These are phyloP conservation scores for Fennellomyces sp. DNA, from an alignment of 371 early-diverging fungal genomes.

Conservation along the genomic window DNA sequence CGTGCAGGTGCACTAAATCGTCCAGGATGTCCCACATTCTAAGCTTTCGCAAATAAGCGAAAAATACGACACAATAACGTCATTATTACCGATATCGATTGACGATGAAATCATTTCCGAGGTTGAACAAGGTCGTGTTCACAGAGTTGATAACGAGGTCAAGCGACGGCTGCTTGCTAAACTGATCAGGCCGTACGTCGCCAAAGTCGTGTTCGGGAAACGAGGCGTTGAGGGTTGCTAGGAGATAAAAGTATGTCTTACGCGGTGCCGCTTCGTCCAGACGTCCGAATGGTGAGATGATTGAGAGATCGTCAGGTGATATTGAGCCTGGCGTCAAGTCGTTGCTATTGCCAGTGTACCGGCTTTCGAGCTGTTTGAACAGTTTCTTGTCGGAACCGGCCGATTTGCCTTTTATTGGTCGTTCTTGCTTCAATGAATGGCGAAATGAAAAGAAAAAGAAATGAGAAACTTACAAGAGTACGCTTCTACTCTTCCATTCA, in stretches of 20 bases:
- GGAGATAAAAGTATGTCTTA: conserved; percentile 88
- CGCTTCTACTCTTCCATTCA: conserved; percentile 83
- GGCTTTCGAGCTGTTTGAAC: conserved; percentile 78
- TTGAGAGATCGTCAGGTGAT: conserved; percentile 57
- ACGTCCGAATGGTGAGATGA: conserved; percentile 84
- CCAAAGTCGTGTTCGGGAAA: conserved; percentile 97
- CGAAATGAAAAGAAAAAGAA: background rate
- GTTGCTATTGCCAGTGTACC: conserved; percentile 52
- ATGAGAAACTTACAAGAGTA: conserved; percentile 77
- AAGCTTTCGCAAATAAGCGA: too few relatives aligned
- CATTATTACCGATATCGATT: conserved; percentile 40
- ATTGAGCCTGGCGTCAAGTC: conserved; percentile 55
- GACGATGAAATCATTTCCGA: conserved; percentile 70
- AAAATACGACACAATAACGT: too few relatives aligned
- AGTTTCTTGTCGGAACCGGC: conserved; percentile 91
- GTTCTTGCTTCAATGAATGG: background rate
- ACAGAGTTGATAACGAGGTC: conserved; percentile 80
- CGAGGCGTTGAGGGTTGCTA: conserved; percentile 91
- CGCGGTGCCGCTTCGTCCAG: conserved; percentile 76
- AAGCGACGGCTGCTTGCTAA: conserved; percentile 74
- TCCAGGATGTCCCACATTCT: conserved; percentile 86
- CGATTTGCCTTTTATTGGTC: conserved; percentile 70
- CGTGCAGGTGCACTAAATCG: conserved; percentile 75
- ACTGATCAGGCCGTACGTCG: conserved; percentile 86
- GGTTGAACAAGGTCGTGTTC: conserved; percentile 83